These are phyloP conservation scores for Cercospora canescens DNA, from an alignment of 2,329 filamentous ascomycete species.

Conservation along the genomic window DNA sequence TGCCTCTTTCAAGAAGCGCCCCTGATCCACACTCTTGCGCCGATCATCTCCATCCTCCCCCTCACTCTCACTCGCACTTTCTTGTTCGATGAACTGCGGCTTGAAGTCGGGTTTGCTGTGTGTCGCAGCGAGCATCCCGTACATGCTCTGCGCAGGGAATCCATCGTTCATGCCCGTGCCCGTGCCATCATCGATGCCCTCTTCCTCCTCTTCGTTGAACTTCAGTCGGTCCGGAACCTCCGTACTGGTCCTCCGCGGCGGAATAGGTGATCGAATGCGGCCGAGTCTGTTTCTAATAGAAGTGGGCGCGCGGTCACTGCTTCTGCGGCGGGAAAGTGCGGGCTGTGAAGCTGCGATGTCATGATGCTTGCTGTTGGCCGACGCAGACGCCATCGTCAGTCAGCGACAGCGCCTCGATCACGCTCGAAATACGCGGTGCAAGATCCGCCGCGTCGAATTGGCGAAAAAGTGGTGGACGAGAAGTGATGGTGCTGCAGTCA, in stretches of 20 bases:
- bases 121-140: slow-evolving; percentile 86
- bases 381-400: slow-evolving; percentile 11
- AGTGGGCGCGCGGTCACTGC: not conserved
- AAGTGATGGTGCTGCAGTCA: slow-evolving; percentile 11
- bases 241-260: slow-evolving; percentile 13
- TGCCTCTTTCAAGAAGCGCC: not conserved
- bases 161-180: slow-evolving; percentile 26
- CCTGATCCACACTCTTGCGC: slow-evolving; percentile 12
- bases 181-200: slow-evolving; percentile 24
- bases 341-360: slow-evolving; percentile 12
- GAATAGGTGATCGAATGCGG: slow-evolving; percentile 4
- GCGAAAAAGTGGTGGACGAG: not conserved
- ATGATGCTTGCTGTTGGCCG: slow-evolving; percentile 8
- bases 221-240: slow-evolving; percentile 23
- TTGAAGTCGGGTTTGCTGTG: slow-evolving; percentile 81
- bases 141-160: slow-evolving; percentile 92
- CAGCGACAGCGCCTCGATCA: not conserved
- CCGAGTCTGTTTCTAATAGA: slow-evolving; percentile 1
- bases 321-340: slow-evolving; percentile 6
- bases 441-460: not conserved
- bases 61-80: slow-evolving; percentile 71
- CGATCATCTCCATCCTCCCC: slow-evolving; percentile 25
- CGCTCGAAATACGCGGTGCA: not conserved
- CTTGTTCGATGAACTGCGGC: slow-evolving; percentile 57
- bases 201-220: slow-evolving; percentile 19